A percentile compares a stretch with the other conserved stretches of the same genome.
phyloP scores from a whole-genome alignment of 2,329 filamentous ascomycete genomes.

The Pyricularia sp. region DNA sequence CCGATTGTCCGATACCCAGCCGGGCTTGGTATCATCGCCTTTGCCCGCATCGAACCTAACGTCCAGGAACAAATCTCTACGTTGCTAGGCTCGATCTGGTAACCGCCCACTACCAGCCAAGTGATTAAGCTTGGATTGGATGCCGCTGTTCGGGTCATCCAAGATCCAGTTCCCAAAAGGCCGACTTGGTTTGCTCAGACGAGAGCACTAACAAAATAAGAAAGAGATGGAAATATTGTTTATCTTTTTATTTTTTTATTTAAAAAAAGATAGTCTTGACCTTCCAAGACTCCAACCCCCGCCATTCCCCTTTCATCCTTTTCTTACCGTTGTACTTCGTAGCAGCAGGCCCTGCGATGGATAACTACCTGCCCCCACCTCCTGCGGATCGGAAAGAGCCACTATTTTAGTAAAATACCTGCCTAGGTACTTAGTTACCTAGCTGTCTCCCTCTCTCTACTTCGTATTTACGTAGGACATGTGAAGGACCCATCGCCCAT shows the following conservation, averaged over 20 bases:
- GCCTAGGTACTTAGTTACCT: not conserved
- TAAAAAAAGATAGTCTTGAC: no score
- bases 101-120: not conserved
- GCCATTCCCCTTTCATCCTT: not conserved
- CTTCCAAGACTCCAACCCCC: not conserved
- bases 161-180: not conserved
- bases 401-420: not conserved
- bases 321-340: no score
- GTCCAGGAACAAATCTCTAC: not conserved
- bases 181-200: not conserved
- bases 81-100: not conserved
- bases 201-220: not conserved
- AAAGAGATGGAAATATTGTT: no score
- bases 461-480: not conserved
- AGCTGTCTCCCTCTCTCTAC: not conserved
- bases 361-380: not conserved
- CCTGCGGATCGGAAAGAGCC: not conserved
- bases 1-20: not conserved
- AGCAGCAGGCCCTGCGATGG: not conserved
- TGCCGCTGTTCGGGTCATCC: not conserved
- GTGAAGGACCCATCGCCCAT: not conserved
- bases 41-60: not conserved
- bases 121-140: not conserved
- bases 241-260: no score
- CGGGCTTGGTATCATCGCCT: not conserved